phyloP scores from a whole-genome alignment of 2,329 filamentous ascomycete species.

The Periconia sp. region DNA sequence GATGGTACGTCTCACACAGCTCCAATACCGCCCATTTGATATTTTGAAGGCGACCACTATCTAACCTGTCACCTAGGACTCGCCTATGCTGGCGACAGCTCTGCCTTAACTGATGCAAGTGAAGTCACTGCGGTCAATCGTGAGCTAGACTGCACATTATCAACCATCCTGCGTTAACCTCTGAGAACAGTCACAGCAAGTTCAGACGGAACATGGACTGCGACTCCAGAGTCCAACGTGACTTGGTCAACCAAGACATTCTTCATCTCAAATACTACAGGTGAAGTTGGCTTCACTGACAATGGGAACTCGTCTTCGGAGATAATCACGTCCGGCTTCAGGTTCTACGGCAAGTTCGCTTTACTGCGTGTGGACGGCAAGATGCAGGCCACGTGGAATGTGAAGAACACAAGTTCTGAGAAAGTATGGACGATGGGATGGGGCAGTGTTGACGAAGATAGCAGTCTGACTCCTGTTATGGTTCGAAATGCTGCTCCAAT shows the following conservation, averaged over 20 bases:
- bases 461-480: slow-evolving; percentile 1
- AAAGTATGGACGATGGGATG: slow-evolving; percentile 2
- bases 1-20: slow-evolving; percentile 3
- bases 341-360: slow-evolving; percentile 4
- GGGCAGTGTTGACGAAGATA: slow-evolving; percentile 6
- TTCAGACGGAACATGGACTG: slow-evolving; percentile 4
- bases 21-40: not conserved
- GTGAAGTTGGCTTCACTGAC: slow-evolving; percentile 3
- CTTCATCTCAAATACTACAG: slow-evolving; percentile 5
- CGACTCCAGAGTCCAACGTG: slow-evolving; percentile 1
- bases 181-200: slow-evolving; percentile 3
- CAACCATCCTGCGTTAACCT: too few relatives aligned
- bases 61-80: not conserved
- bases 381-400: slow-evolving; percentile 5
- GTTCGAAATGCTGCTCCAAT: slow-evolving; percentile 3
- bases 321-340: slow-evolving; percentile 8
- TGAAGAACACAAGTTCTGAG: not conserved
- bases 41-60: not conserved
- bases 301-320: slow-evolving; percentile 1
- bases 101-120: slow-evolving; percentile 1
- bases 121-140: slow-evolving; percentile 5
- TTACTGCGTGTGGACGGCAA: not conserved
- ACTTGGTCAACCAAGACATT: slow-evolving; percentile 3
- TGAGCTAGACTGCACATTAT: too few relatives aligned
- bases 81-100: slow-evolving; percentile 1